Evolutionary conservation across 2,329 filamentous ascomycete genomes (phyloP).

Genomic region (Ophiostoma ulmi): DNA sequence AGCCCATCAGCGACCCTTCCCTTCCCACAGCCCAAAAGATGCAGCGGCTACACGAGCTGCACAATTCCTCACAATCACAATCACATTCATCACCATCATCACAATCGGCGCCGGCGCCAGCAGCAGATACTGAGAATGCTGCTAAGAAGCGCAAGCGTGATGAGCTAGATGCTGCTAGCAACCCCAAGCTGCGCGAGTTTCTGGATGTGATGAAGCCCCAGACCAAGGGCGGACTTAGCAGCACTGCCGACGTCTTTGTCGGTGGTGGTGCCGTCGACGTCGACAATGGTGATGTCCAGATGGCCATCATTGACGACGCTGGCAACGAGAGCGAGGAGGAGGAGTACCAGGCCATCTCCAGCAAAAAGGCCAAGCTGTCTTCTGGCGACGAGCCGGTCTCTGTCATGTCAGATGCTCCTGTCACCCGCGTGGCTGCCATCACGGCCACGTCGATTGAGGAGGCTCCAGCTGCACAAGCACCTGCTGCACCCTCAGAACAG

Average conservation of each 20-base stretch:
- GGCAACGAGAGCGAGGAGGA: conserved; percentile 66
- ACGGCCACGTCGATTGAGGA: conserved; percentile 25
- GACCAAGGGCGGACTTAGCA: conserved; percentile 25
- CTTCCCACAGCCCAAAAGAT: conserved; percentile 31
- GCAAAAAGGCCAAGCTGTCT: conserved; percentile 41
- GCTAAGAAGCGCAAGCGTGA: conserved; percentile 65
- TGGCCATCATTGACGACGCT: conserved; percentile 28
- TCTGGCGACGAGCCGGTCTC: conserved; percentile 3
- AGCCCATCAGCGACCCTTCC: conserved; percentile 52
- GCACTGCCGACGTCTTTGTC: conserved; percentile 24
- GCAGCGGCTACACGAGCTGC: conserved; percentile 22
- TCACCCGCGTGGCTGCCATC: conserved; percentile 23
- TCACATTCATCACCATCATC: not conserved
- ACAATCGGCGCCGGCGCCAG: not conserved
- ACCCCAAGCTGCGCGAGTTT: conserved; percentile 82
- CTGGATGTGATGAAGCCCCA: conserved; percentile 73
- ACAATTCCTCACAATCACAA: not conserved
- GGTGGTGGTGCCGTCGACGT: not conserved
- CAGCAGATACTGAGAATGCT: conserved; percentile 33
- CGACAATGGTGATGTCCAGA: conserved; percentile 1
- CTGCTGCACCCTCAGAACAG: not conserved
- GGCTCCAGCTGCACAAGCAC: conserved; percentile 7
- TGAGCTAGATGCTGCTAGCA: conserved; percentile 49
- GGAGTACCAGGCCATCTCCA: conserved; percentile 65
- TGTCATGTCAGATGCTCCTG: not conserved